Percentiles rank a stretch among this genome's conserved stretches.
These are phyloP conservation scores for Diversispora eburnea DNA, from an alignment of 192 early-diverging fungal species.

Conservation along the genomic window DNA sequence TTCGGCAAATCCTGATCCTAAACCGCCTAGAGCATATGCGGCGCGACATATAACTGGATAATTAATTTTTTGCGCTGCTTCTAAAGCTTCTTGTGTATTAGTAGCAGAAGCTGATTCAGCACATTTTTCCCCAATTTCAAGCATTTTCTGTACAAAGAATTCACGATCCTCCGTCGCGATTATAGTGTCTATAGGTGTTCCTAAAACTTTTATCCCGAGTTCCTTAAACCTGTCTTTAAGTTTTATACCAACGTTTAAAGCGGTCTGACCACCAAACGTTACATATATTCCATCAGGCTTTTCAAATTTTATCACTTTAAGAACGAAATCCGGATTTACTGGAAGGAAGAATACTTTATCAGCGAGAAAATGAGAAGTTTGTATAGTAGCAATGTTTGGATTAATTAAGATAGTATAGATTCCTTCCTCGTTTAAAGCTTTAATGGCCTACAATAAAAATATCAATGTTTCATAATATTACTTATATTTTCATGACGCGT, in stretches of 20 bases:
- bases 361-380: constrained; percentile 90
- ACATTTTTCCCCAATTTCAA: constrained; percentile 80
- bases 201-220: constrained; percentile 85
- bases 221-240: constrained; percentile 81
- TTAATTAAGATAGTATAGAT: constrained; percentile 96
- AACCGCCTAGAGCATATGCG: constrained; percentile 90
- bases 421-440: constrained; percentile 87
- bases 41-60: constrained; percentile 96
- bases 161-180: constrained; percentile 93
- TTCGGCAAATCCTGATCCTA: constrained; percentile 94
- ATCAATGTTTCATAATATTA: not conserved
- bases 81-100: constrained; percentile 83
- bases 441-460: constrained; percentile 76
- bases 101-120: constrained; percentile 86
- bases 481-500: not conserved
- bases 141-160: constrained; percentile 86
- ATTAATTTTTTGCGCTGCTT: constrained; percentile 77
- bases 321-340: constrained; percentile 87
- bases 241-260: constrained; percentile 91
- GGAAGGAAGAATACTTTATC: constrained; percentile 96
- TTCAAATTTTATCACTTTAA: constrained; percentile 89
- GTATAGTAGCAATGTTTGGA: constrained; percentile 99
- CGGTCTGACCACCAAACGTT: constrained; percentile 97
- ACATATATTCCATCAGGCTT: constrained; percentile 92
- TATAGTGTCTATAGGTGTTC: constrained; percentile 90